Conservation (phyloP, 306 rosid genomes). For the Medicago lupulina region DNA sequence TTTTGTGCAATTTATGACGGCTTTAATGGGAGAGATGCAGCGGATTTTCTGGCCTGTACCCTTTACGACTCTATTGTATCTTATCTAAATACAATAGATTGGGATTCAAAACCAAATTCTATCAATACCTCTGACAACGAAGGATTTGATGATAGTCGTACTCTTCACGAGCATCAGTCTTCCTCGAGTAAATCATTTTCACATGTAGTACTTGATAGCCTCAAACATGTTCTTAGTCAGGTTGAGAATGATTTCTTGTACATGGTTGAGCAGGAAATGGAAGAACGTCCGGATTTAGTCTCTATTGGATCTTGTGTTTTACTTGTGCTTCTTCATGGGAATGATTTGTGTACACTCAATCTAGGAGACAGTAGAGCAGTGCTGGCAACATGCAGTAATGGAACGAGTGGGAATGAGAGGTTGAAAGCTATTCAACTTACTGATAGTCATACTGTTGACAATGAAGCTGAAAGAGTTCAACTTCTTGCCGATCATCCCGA, state of each 20-base stretch:
- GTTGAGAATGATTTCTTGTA: slow-evolving; percentile 87
- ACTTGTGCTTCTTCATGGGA: slow-evolving; percentile 85
- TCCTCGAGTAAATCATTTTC: slow-evolving; percentile 50
- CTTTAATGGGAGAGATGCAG: slow-evolving; percentile 97
- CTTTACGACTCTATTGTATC: slow-evolving; percentile 74
- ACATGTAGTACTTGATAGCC: slow-evolving; percentile 73
- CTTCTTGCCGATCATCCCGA: slow-evolving; percentile 78
- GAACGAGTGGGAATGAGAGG: slow-evolving; percentile 46
- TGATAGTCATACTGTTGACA: slow-evolving; percentile 83
- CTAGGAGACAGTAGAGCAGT: slow-evolving; percentile 96
- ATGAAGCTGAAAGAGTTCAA: slow-evolving; percentile 69
- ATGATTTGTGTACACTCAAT: slow-evolving; percentile 84
- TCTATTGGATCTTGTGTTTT: slow-evolving; percentile 95
- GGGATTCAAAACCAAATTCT: slow-evolving; percentile 64
- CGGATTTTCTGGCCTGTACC: slow-evolving; percentile 93
- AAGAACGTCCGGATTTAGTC: slow-evolving; percentile 95
- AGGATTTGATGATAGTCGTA: slow-evolving; percentile 42
- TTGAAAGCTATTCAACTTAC: slow-evolving; percentile 87
- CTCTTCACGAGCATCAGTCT: slow-evolving; percentile 42
- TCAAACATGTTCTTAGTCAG: slow-evolving; percentile 78
- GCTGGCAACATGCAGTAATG: slow-evolving; percentile 59
- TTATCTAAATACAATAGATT: slow-evolving; percentile 62
- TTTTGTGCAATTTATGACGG: slow-evolving; percentile 97
- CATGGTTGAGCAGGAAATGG: slow-evolving; percentile 99
- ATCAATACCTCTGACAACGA: slow-evolving; percentile 39